phyloP scores from a whole-genome alignment of 441 rosid species.

The Corymbia citriodora region DNA sequence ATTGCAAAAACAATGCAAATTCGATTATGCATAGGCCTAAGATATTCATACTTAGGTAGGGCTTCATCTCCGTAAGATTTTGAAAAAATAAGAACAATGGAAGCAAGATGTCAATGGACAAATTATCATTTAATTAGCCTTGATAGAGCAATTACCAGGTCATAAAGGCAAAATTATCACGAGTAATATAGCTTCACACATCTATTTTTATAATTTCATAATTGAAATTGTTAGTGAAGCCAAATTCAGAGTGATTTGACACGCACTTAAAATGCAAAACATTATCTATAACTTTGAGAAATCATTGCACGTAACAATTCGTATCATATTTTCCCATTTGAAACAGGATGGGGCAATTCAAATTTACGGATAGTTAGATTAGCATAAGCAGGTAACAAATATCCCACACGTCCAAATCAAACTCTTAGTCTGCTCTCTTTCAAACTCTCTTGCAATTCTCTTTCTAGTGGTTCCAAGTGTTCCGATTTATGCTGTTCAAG shows the following conservation, averaged over 20 bases:
- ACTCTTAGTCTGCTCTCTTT: neutral
- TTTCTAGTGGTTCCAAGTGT: neutral
- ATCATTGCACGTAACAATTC: neutral
- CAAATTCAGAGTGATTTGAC: neutral
- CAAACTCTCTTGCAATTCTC: neutral
- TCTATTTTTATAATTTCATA: neutral
- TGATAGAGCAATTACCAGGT: neutral
- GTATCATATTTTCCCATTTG: neutral
- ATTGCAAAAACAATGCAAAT: neutral
- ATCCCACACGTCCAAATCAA: neutral
- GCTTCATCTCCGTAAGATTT: neutral
- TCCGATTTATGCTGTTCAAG: neutral
- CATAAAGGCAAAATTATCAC: neutral
- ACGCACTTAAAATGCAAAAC: neutral
- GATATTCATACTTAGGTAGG: neutral
- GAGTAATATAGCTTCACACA: neutral
- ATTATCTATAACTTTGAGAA: neutral
- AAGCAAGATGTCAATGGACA: neutral
- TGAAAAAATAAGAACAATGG: neutral
- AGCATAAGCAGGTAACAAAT: neutral
- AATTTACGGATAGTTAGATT: neutral
- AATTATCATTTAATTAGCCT: neutral
- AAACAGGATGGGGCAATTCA: neutral
- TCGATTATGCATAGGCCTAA: neutral
- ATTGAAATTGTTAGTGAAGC: neutral